phyloP scores from a whole-genome alignment of 1,139 yeast genomes.

The Protomyces arabidopsidicola region DNA sequence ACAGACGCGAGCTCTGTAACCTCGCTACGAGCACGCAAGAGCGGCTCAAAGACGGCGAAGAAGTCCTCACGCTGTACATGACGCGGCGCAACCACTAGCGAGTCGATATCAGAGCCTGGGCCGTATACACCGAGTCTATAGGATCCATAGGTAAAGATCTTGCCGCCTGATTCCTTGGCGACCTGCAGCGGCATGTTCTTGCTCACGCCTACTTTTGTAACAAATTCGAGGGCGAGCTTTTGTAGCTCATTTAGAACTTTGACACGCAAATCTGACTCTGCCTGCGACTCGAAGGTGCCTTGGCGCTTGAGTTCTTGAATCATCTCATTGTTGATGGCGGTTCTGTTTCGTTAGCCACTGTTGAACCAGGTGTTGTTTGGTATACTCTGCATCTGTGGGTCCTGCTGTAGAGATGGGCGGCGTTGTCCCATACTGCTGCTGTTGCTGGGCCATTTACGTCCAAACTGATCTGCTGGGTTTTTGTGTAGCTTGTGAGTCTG shows the following conservation, averaged over 20 bases:
- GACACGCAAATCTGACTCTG: slow-evolving; percentile 51
- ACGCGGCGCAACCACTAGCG: slow-evolving; percentile 90
- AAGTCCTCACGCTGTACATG: slow-evolving; percentile 90
- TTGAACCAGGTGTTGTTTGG: not conserved
- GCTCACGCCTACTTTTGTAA: slow-evolving; percentile 66
- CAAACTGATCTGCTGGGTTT: not conserved
- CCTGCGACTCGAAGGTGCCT: slow-evolving; percentile 76
- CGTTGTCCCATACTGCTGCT: slow-evolving; percentile 65
- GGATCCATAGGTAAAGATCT: slow-evolving; percentile 90
- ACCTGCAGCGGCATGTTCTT: slow-evolving; percentile 95
- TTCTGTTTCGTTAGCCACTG: slow-evolving; percentile 32
- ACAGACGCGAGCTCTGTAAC: slow-evolving; percentile 85
- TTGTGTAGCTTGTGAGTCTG: not conserved
- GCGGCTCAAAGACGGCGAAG: slow-evolving; percentile 66
- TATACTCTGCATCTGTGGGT: slow-evolving; percentile 71
- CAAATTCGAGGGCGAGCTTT: slow-evolving; percentile 70
- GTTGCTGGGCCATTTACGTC: slow-evolving; percentile 6
- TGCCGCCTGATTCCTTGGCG: slow-evolving; percentile 97
- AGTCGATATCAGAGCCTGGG: slow-evolving; percentile 97
- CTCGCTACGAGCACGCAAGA: slow-evolving; percentile 67
- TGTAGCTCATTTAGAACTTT: slow-evolving; percentile 69
- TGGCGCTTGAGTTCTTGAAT: slow-evolving; percentile 74
- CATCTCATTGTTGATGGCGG: slow-evolving; percentile 64
- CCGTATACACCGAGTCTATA: slow-evolving; percentile 94
- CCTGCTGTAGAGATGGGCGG: slow-evolving; percentile 80